Conservation (phyloP, 129 eudicot species). For the Smallanthus sonchifolius region DNA sequence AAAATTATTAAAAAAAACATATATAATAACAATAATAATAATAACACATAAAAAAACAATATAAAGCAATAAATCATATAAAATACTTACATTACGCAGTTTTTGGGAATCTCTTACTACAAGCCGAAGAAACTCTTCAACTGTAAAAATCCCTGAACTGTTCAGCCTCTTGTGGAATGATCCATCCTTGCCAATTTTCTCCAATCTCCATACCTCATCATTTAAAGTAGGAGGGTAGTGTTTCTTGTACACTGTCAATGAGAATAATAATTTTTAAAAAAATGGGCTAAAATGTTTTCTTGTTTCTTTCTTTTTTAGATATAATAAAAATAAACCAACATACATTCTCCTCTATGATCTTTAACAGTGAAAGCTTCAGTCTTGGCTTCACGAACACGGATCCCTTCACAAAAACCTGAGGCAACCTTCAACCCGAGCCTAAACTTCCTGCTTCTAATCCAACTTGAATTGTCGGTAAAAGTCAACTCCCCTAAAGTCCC, state of each 20-base stretch:
- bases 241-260: conserved; percentile 71
- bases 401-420: conserved; percentile 70
- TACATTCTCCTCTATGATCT: conserved; percentile 97
- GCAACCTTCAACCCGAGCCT: conserved; percentile 83
- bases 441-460: conserved; percentile 92
- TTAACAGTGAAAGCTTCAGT: conserved; percentile 89
- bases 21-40: not conserved
- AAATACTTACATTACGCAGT: conserved; percentile 60
- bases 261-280: not conserved
- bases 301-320: not conserved
- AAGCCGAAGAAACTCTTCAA: conserved; percentile 82
- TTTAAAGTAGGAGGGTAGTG: conserved; percentile 84
- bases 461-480: conserved; percentile 86
- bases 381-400: conserved; percentile 82
- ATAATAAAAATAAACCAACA: conserved; percentile 7
- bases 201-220: conserved; percentile 95
- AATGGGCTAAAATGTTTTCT: not conserved
- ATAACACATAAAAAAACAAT: not conserved
- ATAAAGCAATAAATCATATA: not conserved
- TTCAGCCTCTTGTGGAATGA: conserved; percentile 87
- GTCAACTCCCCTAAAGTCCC: conserved; percentile 88
- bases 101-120: conserved; percentile 62
- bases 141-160: conserved; percentile 56
- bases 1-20: not conserved
- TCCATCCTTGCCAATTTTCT: conserved; percentile 93